phyloP scores from a whole-genome alignment of 106 monocot genomes.

The Acanthochlamys bracteata region DNA sequence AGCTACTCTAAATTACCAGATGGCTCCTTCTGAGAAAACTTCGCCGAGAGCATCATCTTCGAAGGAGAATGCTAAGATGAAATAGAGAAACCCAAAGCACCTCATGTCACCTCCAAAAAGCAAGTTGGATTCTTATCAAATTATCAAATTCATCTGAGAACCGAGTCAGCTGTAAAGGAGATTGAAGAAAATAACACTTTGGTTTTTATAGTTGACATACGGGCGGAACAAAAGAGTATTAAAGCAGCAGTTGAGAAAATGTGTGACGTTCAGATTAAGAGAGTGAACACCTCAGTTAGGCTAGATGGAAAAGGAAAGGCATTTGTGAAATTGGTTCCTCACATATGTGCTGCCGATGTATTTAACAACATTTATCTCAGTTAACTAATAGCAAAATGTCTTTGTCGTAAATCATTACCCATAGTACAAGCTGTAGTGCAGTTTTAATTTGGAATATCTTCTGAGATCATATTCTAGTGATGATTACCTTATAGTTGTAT shows the following conservation, averaged over 20 bases:
- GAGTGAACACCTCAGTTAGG: conserved; percentile 49
- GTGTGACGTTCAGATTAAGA: conserved; percentile 56
- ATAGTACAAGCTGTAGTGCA: not conserved
- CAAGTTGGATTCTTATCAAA: conserved; percentile 45
- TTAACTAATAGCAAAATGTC: conserved; percentile 1
- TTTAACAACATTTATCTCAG: conserved; percentile 38
- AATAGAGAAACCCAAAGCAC: conserved; percentile 31
- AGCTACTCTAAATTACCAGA: conserved; percentile 1
- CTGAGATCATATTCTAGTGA: not conserved
- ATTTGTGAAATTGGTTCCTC: conserved; percentile 26
- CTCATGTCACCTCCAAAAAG: conserved; percentile 36
- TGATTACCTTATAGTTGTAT: no score
- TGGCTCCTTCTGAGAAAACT: conserved; percentile 28
- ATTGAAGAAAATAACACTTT: conserved; percentile 54
- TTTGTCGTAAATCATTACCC: not conserved
- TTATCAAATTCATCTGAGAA: conserved; percentile 41
- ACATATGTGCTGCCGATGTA: conserved; percentile 35
- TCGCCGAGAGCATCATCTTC: conserved; percentile 23
- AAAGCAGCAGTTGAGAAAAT: conserved; percentile 47
- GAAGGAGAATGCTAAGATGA: conserved; percentile 38
- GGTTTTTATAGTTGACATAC: conserved; percentile 50
- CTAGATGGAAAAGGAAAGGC: conserved; percentile 46
- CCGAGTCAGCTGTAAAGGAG: conserved; percentile 53
- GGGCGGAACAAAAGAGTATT: conserved; percentile 54
- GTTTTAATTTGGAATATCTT: not conserved